Conservation (phyloP, 2,329 filamentous ascomycete genomes). For the Calonectria fujianensis region DNA sequence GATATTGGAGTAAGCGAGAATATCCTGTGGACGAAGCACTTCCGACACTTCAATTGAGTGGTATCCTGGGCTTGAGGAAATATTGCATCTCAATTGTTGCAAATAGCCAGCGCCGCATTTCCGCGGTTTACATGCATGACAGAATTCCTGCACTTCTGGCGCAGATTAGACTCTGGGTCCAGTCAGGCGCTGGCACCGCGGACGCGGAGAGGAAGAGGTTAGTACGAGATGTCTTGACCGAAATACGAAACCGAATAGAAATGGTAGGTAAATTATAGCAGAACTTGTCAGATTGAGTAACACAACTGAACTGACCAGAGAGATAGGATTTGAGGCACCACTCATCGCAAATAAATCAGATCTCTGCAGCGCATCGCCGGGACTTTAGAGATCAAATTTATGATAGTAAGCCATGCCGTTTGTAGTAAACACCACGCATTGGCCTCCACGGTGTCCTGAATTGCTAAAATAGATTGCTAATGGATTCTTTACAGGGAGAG, state of each 20-base stretch:
- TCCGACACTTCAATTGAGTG: conserved; percentile 63
- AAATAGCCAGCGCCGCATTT: conserved; percentile 62
- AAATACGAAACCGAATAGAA: conserved; percentile 57
- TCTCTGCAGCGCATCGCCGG: conserved; percentile 29
- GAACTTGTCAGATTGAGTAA: fast-evolving
- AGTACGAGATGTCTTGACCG: conserved; percentile 58
- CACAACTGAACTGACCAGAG: conserved; percentile 36
- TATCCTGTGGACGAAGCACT: conserved; percentile 50
- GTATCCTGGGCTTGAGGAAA: conserved; percentile 63
- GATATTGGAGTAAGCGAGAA: conserved; percentile 63
- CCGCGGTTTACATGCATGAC: conserved; percentile 61
- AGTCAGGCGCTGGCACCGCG: conserved; percentile 62
- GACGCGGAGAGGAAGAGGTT: conserved; percentile 60
- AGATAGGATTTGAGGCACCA: conserved; percentile 52
- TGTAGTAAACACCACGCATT: fast-evolving
- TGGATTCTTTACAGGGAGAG: conserved; percentile 14
- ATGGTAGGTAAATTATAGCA: conserved; percentile 51
- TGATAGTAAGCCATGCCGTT: conserved; percentile 7
- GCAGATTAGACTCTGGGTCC: conserved; percentile 65
- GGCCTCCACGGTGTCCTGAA: no score
- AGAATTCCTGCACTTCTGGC: conserved; percentile 64
- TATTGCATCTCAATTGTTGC: conserved; percentile 68
- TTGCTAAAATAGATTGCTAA: background rate
- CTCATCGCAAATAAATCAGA: conserved; percentile 19
- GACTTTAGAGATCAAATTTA: conserved; percentile 44